Conservation (phyloP, 1,284 basidiomycete genomes). For the Ceratobasidium sp. region DNA sequence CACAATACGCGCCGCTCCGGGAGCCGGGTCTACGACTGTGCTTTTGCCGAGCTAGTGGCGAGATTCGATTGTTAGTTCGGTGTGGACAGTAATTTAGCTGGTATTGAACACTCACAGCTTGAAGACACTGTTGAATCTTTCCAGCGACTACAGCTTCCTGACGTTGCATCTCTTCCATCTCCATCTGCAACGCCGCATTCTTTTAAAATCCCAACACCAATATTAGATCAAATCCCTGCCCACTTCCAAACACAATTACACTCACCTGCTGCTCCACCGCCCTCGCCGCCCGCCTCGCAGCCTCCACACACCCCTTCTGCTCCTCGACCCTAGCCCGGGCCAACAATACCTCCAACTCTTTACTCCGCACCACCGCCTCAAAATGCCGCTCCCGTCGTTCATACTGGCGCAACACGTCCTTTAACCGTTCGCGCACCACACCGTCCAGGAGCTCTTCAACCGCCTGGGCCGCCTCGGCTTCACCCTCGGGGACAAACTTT, state of each 20-base stretch:
- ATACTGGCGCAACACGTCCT: slow-evolving; percentile 85
- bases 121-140: slow-evolving; percentile 42
- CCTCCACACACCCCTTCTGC: slow-evolving; percentile 81
- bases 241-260: no score
- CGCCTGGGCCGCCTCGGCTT: slow-evolving; percentile 55
- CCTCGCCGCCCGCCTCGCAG: slow-evolving; percentile 63
- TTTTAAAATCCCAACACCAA: background rate
- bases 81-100: no score
- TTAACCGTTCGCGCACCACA: slow-evolving; percentile 83
- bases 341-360: slow-evolving; percentile 85
- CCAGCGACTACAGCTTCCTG: slow-evolving; percentile 33
- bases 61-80: no score
- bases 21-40: slow-evolving; percentile 22
- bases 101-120: slow-evolving; percentile 15
- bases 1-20: slow-evolving; percentile 35
- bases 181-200: slow-evolving; percentile 37
- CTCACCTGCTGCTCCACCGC: slow-evolving; percentile 48
- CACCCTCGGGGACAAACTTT: slow-evolving; percentile 32
- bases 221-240: no score
- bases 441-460: slow-evolving; percentile 84
- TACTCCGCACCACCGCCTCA: slow-evolving; percentile 87
- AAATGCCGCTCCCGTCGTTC: slow-evolving; percentile 89
- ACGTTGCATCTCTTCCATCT: slow-evolving; percentile 40
- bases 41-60: slow-evolving; percentile 35
- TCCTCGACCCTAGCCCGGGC: slow-evolving; percentile 86